Base-by-base conservation (phyloP, 1,284 basidiomycete species). In the Apiotrichum gamsii region DNA sequence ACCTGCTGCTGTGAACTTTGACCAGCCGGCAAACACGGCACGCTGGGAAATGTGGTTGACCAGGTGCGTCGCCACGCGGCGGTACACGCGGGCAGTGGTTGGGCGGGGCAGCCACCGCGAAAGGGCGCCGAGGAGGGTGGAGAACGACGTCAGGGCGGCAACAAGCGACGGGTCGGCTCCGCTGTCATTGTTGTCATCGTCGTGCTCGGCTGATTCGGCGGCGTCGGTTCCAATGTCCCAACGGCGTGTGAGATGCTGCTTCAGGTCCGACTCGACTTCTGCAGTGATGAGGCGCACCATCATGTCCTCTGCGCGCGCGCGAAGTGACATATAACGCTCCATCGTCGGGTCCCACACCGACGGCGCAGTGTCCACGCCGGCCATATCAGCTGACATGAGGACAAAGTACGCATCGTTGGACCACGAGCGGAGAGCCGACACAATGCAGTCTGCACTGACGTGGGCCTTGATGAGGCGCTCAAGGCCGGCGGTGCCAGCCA, bases 341-440 rank as follows among this genome's bases (percentile, higher is more conserved):
- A 85, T 74, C 35, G 87, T 74, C 52, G 81, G 78, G 47, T 87
- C 83, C 60, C 91, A 91, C 3, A 91, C 78, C 2, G 41, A 35
- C 23, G 49, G 18, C 5, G 32, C 33, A 2, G 37, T 31, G 31
- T 47, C 45, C 4, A 29, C 14, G 36, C 32, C 42, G 56, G 58
- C 64, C 41, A 94, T 84, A 59, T 90, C 86, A 5, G 80, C 74
- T 81, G 85, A 89, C 34, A 95, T 72, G 65, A 90, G 87, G 10
- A 94, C 74, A 75, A 93, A 94, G 72, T 90, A 90, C 87, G 85
- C 57, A 39, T 93, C 88, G 67, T 95, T 90, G 23, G 84, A 83
- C 90, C 90, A 95, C 4, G 65, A 67, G 42, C 81, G 77, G 75
- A 91, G 80, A 1, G 81, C 81, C 20, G 73, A 71, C 47, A 78